A percentile compares a stretch with the other conserved stretches of the same genome.
These are phyloP conservation scores for Melampsora americana DNA, from an alignment of 1,284 basidiomycete genomes.

Conservation along the genomic window DNA sequence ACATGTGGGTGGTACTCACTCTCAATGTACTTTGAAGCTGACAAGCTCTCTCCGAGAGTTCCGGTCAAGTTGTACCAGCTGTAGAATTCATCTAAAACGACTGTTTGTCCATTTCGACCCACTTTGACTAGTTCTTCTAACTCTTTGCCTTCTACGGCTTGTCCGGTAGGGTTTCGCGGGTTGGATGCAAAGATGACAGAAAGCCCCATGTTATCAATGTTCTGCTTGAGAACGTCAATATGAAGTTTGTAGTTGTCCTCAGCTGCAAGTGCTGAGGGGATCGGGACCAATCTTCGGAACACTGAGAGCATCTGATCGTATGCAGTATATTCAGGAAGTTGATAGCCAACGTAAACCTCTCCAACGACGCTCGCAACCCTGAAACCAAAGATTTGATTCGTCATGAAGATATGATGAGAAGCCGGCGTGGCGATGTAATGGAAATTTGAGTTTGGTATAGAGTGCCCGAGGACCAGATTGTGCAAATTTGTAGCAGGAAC, in stretches of 20 bases:
- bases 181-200: too few relatives aligned
- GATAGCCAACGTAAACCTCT: too few relatives aligned
- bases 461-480: not conserved
- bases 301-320: too few relatives aligned
- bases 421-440: not conserved
- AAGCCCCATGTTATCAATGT: too few relatives aligned
- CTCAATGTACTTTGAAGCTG: slow-evolving; percentile 71
- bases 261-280: too few relatives aligned
- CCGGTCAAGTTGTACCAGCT: slow-evolving; percentile 60
- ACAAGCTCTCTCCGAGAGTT: slow-evolving; percentile 87
- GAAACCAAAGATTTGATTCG: not conserved
- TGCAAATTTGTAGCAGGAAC: too few relatives aligned
- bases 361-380: slow-evolving; percentile 87
- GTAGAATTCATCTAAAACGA: slow-evolving; percentile 62
- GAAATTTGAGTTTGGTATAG: not conserved
- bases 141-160: slow-evolving; percentile 69
- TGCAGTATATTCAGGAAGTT: too few relatives aligned
- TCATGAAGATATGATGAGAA: not conserved
- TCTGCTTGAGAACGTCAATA: too few relatives aligned
- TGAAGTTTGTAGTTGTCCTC: too few relatives aligned
- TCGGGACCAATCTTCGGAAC: too few relatives aligned
- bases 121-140: slow-evolving; percentile 74
- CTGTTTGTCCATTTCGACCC: too few relatives aligned
- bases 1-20: slow-evolving; percentile 74
- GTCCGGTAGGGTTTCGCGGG: slow-evolving; percentile 87